Conservation (phyloP, 176 grass and related monocot genomes). For the Pharus latifolius region DNA sequence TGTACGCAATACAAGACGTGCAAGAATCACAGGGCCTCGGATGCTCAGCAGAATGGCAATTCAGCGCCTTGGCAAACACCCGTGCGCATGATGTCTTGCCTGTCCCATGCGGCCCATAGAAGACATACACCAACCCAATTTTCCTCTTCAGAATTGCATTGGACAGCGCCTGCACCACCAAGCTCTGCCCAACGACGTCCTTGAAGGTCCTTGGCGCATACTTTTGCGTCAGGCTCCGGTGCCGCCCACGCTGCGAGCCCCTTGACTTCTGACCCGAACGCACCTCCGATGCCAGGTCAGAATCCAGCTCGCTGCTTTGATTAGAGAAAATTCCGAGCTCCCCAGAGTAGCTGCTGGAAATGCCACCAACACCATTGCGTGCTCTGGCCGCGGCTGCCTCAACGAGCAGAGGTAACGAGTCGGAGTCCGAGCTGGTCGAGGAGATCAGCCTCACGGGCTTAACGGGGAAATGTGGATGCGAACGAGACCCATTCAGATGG, state of each 20-base stretch:
- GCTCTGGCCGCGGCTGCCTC: conserved; percentile 11
- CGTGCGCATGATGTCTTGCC: conserved; percentile 89
- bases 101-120: conserved; percentile 78
- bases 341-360: conserved; percentile 42
- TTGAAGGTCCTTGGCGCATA: conserved; percentile 84
- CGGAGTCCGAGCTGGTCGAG: conserved; percentile 65
- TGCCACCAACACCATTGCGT: conserved; percentile 14
- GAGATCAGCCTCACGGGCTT: conserved; percentile 30
- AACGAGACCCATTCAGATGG: conserved; percentile 30
- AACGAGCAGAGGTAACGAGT: conserved; percentile 56
- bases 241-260: conserved; percentile 31
- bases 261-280: conserved; percentile 33
- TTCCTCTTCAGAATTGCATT: conserved; percentile 73
- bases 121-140: conserved; percentile 72
- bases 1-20: conserved; percentile 69
- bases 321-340: conserved; percentile 64
- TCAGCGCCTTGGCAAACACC: conserved; percentile 84
- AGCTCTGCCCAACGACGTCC: conserved; percentile 75
- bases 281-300: conserved; percentile 45
- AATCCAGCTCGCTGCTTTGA: conserved; percentile 38
- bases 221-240: conserved; percentile 73
- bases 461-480: conserved; percentile 42
- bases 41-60: conserved; percentile 69
- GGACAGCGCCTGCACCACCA: conserved; percentile 79
- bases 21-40: conserved; percentile 84